phyloP scores from a whole-genome alignment of 768 basidiomycete genomes.

The Harrya chromipes region DNA sequence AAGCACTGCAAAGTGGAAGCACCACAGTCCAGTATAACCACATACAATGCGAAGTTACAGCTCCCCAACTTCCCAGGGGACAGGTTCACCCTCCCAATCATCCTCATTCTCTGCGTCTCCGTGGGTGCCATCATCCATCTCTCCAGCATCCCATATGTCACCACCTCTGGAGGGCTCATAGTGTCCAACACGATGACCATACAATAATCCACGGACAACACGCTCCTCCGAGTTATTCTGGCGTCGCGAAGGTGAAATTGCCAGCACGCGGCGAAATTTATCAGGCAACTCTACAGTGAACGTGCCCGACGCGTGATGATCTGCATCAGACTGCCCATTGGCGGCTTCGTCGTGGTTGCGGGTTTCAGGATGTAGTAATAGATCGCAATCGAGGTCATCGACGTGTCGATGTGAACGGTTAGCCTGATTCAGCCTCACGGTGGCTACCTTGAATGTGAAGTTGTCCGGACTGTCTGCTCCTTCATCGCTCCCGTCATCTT shows the following conservation, averaged over 20 bases:
- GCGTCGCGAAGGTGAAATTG: constrained; percentile 48
- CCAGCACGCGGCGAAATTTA: constrained; percentile 60
- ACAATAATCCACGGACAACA: constrained; percentile 58
- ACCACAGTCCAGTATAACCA: constrained; percentile 23
- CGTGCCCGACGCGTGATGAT: constrained; percentile 34
- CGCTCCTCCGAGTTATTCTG: constrained; percentile 45
- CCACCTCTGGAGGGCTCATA: constrained; percentile 67
- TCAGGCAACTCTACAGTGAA: constrained; percentile 64
- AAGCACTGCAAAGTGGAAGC: constrained; percentile 31
- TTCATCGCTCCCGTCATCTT: constrained; percentile 28
- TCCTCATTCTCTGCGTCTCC: constrained; percentile 52
- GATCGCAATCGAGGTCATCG: constrained; percentile 29
- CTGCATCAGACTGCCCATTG: constrained; percentile 19
- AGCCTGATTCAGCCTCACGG: constrained; percentile 9
- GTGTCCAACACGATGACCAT: constrained; percentile 50
- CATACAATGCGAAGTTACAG: constrained; percentile 43
- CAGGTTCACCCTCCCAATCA: constrained; percentile 76
- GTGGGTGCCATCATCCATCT: constrained; percentile 42
- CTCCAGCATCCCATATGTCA: constrained; percentile 75
- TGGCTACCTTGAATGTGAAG: constrained; percentile 20
- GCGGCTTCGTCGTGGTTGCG: constrained; percentile 20
- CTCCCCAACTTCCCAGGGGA: constrained; percentile 80
- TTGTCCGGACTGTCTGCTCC: constrained; percentile 21
- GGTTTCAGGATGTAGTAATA: constrained; percentile 25
- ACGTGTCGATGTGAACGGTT: constrained; percentile 9